A percentile compares a stretch with the other conserved stretches of the same genome.
Conservation (phyloP, 75 land plant species). For the Picea sitchensis region DNA sequence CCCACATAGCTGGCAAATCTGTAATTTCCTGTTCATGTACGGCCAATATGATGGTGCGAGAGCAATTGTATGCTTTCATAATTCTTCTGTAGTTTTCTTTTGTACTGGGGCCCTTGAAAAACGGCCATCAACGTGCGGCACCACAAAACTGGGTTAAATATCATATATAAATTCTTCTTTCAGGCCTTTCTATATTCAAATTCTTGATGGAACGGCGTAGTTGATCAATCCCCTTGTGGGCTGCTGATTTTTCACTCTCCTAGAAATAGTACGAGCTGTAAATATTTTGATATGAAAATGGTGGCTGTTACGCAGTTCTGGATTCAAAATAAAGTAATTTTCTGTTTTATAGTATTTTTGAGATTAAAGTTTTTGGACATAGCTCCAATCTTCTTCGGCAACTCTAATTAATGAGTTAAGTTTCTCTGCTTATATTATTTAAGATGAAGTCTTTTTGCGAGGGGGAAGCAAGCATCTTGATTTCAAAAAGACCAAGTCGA, state of each 20-base stretch:
- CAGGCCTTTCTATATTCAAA: background rate
- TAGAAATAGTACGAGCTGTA: background rate
- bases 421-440: background rate
- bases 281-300: background rate
- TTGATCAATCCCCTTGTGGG: background rate
- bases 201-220: background rate
- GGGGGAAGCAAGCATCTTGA: background rate
- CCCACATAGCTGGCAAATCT: background rate
- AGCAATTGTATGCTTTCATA: background rate
- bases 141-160: background rate
- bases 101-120: background rate
- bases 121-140: background rate
- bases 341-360: background rate
- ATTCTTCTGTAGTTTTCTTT: conserved; percentile 9
- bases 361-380: background rate
- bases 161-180: background rate
- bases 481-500: background rate
- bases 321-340: background rate
- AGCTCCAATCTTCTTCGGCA: background rate
- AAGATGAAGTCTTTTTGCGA: background rate
- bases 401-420: background rate
- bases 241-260: background rate
- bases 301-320: background rate
- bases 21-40: background rate
- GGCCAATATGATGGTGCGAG: background rate